Base-by-base conservation (phyloP, 768 basidiomycete genomes). In the Kwoniella mangroviensis region DNA sequence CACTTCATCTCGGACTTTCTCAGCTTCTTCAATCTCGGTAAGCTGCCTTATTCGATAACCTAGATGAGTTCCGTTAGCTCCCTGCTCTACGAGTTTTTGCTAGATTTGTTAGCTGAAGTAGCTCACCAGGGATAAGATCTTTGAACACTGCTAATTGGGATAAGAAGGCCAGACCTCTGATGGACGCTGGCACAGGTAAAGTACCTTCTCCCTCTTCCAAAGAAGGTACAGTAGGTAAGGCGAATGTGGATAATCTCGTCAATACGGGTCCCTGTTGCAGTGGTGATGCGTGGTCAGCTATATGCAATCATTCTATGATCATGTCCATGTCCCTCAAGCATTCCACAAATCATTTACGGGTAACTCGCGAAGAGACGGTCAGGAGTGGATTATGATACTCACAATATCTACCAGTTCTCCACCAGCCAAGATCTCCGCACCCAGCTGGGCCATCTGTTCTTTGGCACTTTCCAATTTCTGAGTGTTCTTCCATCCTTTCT, bases 1-100 rank as follows among this genome's bases (percentile, higher is more conserved):
- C 9, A 99, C 94, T 85, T 92, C 90, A 84, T 98, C 96, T 82
- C 93, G 89, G 73, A 97, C 93, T 84, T 96, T 97, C 83, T 94
- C 93, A 3, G 89, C 85, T 83, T 92, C 93, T 84, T 99, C 97
- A 73, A 88, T 88, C 61, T 94, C 96, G 7, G 93, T 94, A 54
- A 98, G 86, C 19, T 89, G 84, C 63, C 97, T 93, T 81, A 99
- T 96, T 70, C 94, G 90, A 83, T 98, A 99, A 7, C 13, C 43
- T 28, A 28, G 9, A 61, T 42, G 21, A 55, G 6, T 34, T 34
- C 4, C 34, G 34, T 34, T 34, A 34, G 34, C 34, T 34, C 34
- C 34, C 6, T 34, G 0, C 34, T 34, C 34, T 34, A 7, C 9
- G 34, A 1, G 9, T 7, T 34, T 34, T 5, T 34, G 34, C 6